These are phyloP conservation scores for Globisporangium radiosum DNA, from an alignment of 352 stramenopile genomes.

Conservation along the genomic window DNA sequence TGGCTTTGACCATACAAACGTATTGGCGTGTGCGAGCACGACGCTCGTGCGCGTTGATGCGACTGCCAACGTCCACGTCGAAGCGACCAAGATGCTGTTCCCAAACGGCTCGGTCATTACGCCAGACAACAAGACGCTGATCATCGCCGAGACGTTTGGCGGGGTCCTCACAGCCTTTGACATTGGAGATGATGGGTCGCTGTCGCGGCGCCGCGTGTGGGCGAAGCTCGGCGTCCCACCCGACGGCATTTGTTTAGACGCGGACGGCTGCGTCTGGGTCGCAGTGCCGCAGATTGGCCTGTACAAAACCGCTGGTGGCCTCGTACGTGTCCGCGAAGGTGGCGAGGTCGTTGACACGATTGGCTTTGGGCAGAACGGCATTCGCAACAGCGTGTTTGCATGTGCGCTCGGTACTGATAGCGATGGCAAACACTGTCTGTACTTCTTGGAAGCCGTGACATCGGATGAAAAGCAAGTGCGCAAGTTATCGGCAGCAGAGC, in stretches of 20 bases:
- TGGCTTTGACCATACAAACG: constrained; percentile 40
- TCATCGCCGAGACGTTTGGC: constrained; percentile 59
- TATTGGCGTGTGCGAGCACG: constrained; percentile 29
- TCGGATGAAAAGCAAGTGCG: constrained; percentile 37
- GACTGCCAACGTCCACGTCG: constrained; percentile 38
- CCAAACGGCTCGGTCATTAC: constrained; percentile 71
- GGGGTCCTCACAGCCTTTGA: constrained; percentile 53
- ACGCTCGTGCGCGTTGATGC: constrained; percentile 50
- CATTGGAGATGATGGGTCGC: constrained; percentile 35
- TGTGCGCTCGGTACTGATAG: constrained; percentile 55
- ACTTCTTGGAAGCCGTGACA: constrained; percentile 45
- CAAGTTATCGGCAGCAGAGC: constrained; percentile 24
- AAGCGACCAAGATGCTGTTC: constrained; percentile 53
- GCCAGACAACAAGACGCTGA: constrained; percentile 63
- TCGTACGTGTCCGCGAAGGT: constrained; percentile 50
- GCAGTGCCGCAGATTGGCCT: constrained; percentile 45
- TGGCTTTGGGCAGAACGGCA: constrained; percentile 53
- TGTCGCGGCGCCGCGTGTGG: constrained; percentile 48
- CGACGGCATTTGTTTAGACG: constrained; percentile 62
- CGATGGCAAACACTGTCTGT: constrained; percentile 41
- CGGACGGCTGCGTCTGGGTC: constrained; percentile 59
- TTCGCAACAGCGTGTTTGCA: constrained; percentile 45
- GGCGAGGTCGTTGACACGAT: constrained; percentile 46
- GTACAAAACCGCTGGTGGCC: constrained; percentile 35
- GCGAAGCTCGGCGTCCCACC: constrained; percentile 36